Base-by-base conservation (phyloP, 495 filamentous ascomycete species). In the Acidiella bohemica region DNA sequence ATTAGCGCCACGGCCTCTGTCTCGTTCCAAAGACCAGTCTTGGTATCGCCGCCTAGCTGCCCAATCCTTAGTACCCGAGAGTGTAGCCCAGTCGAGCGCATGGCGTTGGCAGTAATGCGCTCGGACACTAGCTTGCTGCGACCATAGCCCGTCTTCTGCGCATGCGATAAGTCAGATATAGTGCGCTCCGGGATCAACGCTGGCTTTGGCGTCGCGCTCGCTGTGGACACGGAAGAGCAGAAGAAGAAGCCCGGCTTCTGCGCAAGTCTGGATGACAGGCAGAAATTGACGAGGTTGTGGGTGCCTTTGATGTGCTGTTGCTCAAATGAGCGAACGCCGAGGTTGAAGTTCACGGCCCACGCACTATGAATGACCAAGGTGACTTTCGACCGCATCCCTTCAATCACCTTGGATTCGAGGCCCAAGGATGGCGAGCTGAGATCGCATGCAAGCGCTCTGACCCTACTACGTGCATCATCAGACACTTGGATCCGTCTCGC, bases 331-430 rank as follows among this genome's bases (percentile, higher is more conserved):
- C 38, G 39, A 17, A 67, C 43, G 5, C 41, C 38, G 11, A 74
- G 56, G 40, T 71, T 67, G 63, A 73, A 72, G 49, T 75, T 70
- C 13, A 74, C 67, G 8, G 72, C 64, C 72, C 73, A 77, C 7
- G 73, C 71, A 12, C 62, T 63, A 46, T 75, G 72, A 31, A 54
- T 42, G 21, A 46, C 36, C 21, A 18, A 41, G 10, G 50, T 49
- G 17, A 45, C 39, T 10, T 19, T 36, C 3, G 11, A 23, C 13
- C 32, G 24, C 6, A 50, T 21, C 9, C 44, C 34, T 6, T 51
- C 17, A 11, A 42, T 36, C 5, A 14, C 14, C 2, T 47, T 20
- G 4, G 18, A 18, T 16, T 22, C 39, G 3, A 53, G 29, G n/a
- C 42, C 51, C 9, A 53, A 36, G 16, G 39, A 33, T 10, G 27